These are phyloP conservation scores for Acanthamoeba healyi DNA, from an alignment of 208 protist genomes.

Conservation along the genomic window DNA sequence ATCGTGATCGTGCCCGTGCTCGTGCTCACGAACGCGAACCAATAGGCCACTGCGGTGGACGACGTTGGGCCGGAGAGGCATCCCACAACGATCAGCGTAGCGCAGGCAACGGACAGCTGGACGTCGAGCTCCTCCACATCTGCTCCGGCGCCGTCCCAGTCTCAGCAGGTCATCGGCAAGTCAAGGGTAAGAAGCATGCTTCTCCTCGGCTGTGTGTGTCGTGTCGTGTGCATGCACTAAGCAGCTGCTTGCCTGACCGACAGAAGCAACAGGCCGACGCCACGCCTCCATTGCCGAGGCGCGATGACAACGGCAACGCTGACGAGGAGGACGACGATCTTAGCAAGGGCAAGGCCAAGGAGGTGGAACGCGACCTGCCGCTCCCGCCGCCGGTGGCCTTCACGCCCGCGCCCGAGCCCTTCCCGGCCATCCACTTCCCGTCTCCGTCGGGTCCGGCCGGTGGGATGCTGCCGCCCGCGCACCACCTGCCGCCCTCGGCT, in stretches of 20 bases:
- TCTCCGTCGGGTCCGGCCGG: neutral
- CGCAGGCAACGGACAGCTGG: neutral
- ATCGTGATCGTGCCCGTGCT: no score
- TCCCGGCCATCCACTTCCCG: constrained; percentile 2
- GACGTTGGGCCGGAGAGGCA: neutral
- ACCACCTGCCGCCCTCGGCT: neutral
- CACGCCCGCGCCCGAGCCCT: neutral
- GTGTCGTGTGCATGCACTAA: no score
- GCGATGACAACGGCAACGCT: neutral
- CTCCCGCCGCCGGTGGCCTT: neutral
- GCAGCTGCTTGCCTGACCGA: no score
- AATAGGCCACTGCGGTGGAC: neutral
- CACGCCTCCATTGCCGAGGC: neutral
- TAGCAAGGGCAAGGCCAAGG: neutral
- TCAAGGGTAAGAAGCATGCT: no score
- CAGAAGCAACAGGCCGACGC: neutral
- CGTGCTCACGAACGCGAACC: no score
- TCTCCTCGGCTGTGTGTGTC: no score
- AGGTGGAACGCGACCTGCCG: neutral
- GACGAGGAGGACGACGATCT: neutral
- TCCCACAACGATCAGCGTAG: neutral
- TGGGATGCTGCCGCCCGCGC: neutral
- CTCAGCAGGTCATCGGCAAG: neutral
- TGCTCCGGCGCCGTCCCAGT: neutral
- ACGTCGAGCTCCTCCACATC: neutral